Evolutionary conservation across 2,329 filamentous ascomycete genomes (phyloP).

Genomic region (Aspergillus terreus): DNA sequence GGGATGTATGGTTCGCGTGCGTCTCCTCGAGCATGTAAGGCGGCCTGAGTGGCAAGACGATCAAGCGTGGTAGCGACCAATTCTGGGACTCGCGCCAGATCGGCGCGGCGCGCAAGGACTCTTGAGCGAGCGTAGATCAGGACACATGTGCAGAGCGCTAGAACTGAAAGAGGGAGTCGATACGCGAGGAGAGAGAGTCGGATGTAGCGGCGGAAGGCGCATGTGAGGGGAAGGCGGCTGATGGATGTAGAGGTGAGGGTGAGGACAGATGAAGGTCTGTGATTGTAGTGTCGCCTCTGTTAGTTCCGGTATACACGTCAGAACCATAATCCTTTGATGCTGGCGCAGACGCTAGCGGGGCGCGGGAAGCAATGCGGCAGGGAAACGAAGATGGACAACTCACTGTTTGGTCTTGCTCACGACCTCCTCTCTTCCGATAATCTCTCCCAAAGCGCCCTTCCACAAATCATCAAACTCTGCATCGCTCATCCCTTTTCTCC

Average conservation of each 20-base stretch:
- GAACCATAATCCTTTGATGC: slow-evolving; percentile 29
- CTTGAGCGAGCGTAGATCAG: slow-evolving; percentile 62
- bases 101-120: slow-evolving; percentile 61
- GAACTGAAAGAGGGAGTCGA: slow-evolving; percentile 49
- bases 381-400: slow-evolving; percentile 34
- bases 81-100: slow-evolving; percentile 70
- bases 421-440: slow-evolving; percentile 57
- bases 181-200: slow-evolving; percentile 48
- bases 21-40: slow-evolving; percentile 64
- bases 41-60: slow-evolving; percentile 77
- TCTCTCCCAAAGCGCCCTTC: slow-evolving; percentile 48
- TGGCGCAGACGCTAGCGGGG: slow-evolving; percentile 1
- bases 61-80: slow-evolving; percentile 83
- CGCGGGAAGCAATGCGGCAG: slow-evolving; percentile 16
- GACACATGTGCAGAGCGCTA: slow-evolving; percentile 44
- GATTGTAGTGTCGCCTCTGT: slow-evolving; percentile 71
- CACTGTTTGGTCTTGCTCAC: slow-evolving; percentile 56
- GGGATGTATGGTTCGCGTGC: slow-evolving; percentile 77
- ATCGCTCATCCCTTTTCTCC: slow-evolving; percentile 77
- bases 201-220: slow-evolving; percentile 45
- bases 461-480: slow-evolving; percentile 86
- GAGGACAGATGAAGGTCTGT: slow-evolving; percentile 68
- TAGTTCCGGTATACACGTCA: slow-evolving; percentile 65
- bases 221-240: slow-evolving; percentile 79
- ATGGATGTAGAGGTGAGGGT: slow-evolving; percentile 80